Evolutionary conservation across 805 yeast species (phyloP).

Genomic region (Candida lessepsii): DNA sequence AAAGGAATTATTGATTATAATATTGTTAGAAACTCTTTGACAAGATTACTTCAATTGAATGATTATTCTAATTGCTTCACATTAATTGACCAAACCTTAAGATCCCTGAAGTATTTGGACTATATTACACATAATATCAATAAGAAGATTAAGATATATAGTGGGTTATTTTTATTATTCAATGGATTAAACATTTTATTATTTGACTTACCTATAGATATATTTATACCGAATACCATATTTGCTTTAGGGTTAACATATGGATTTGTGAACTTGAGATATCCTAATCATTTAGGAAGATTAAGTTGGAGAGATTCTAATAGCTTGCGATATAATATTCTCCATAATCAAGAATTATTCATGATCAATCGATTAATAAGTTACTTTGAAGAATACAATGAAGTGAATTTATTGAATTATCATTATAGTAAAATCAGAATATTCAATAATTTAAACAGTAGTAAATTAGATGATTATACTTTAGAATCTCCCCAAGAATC

Average conservation of each 20-base stretch:
- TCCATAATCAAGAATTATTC: constrained; percentile 32
- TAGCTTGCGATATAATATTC: constrained; percentile 22
- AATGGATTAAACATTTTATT: not conserved
- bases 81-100: constrained; percentile 26
- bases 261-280: constrained; percentile 8
- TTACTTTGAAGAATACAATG: constrained; percentile 43
- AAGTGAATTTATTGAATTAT: constrained; percentile 39
- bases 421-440: constrained; percentile 32
- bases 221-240: not conserved
- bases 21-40: constrained; percentile 16
- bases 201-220: not conserved
- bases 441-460: constrained; percentile 17
- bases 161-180: not conserved
- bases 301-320: constrained; percentile 40
- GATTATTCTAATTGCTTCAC: constrained; percentile 29
- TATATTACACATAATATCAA: not conserved
- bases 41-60: constrained; percentile 21
- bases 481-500: constrained; percentile 20
- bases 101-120: not conserved
- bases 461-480: constrained; percentile 21
- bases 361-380: constrained; percentile 34
- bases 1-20: constrained; percentile 6
- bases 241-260: not conserved
- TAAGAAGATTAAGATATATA: not conserved
- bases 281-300: constrained; percentile 23